These are phyloP conservation scores for Nothopassalora personata DNA, from an alignment of 2,329 filamentous ascomycete species.

Conservation along the genomic window DNA sequence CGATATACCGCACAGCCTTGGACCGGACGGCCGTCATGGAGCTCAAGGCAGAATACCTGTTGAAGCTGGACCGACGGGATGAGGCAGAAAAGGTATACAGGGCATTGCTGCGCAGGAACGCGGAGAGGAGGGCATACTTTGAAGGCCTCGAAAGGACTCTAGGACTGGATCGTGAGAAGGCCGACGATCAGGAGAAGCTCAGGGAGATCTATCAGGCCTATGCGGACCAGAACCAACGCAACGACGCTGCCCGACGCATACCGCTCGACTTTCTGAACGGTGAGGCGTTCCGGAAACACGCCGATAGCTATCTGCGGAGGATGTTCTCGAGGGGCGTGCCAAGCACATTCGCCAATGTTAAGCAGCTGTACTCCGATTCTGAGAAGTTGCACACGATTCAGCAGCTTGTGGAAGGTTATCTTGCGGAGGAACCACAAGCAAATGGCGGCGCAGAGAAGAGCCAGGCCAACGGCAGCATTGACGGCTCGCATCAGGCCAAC, in stretches of 20 bases:
- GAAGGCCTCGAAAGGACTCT: conserved; percentile 66
- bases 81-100: conserved; percentile 81
- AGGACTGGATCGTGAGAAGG: conserved; percentile 56
- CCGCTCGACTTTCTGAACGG: conserved; percentile 85
- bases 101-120: conserved; percentile 75
- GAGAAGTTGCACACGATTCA: conserved; percentile 74
- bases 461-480: conserved; percentile 26
- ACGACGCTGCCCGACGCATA: conserved; percentile 78
- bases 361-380: conserved; percentile 76
- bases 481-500: conserved; percentile 35
- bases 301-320: conserved; percentile 69
- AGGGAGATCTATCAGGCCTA: conserved; percentile 77
- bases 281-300: conserved; percentile 72
- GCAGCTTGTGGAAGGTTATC: conserved; percentile 71
- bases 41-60: conserved; percentile 74
- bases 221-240: conserved; percentile 71
- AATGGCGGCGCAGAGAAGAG: conserved; percentile 24
- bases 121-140: conserved; percentile 84
- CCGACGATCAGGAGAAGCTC: conserved; percentile 62
- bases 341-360: conserved; percentile 94
- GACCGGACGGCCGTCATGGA: conserved; percentile 85
- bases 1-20: conserved; percentile 68
- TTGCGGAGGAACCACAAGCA: conserved; percentile 37
- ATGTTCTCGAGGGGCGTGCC: conserved; percentile 92
- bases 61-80: conserved; percentile 67